These are phyloP conservation scores for Xylaria longipes DNA, from an alignment of 495 filamentous ascomycete genomes.

Conservation along the genomic window DNA sequence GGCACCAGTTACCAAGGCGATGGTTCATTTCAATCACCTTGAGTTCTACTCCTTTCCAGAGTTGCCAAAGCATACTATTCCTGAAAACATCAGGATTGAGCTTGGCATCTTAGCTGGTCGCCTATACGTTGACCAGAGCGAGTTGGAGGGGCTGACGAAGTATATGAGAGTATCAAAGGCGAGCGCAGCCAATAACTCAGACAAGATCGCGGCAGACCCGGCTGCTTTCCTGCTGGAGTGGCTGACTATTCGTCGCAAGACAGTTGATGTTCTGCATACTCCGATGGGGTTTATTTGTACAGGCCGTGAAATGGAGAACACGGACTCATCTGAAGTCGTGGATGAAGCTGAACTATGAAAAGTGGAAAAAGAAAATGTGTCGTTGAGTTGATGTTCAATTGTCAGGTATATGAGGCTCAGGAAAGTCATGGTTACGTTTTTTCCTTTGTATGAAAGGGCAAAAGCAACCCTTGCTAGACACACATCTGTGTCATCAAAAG, in stretches of 20 bases:
- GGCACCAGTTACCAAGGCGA: slow-evolving; percentile 58
- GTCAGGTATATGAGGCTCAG: background rate
- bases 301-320: slow-evolving; percentile 33
- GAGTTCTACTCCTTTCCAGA: slow-evolving; percentile 55
- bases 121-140: slow-evolving; percentile 58
- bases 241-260: slow-evolving; percentile 56
- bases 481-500: background rate
- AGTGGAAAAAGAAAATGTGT: background rate
- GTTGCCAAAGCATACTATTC: slow-evolving; percentile 47
- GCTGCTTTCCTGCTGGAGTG: slow-evolving; percentile 46
- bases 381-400: background rate
- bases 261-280: slow-evolving; percentile 59
- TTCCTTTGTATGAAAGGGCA: background rate
- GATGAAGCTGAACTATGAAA: background rate
- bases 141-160: slow-evolving; percentile 34
- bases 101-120: slow-evolving; percentile 63
- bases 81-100: slow-evolving; percentile 56
- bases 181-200: background rate
- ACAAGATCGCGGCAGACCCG: slow-evolving; percentile 10
- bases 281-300: slow-evolving; percentile 63
- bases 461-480: background rate
- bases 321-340: background rate
- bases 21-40: slow-evolving; percentile 60
- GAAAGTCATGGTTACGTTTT: background rate
- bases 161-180: slow-evolving; percentile 12